Base-by-base conservation (phyloP, 306 rosid genomes). In the Pueraria montana region DNA sequence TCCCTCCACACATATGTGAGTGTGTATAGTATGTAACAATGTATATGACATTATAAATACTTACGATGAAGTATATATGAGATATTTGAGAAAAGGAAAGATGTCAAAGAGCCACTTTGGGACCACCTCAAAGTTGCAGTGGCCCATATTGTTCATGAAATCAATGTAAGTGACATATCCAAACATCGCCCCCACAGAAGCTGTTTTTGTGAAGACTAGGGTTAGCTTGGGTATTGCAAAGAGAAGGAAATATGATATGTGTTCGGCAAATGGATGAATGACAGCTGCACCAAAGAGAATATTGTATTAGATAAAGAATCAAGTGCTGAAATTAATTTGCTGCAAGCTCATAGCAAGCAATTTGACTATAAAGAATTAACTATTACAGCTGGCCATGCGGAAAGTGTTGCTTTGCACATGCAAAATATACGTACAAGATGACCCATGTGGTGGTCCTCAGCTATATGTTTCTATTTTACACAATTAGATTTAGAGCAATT, bases 131-230 rank as follows among this genome's bases (percentile, higher is more conserved):
- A 92, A 86, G 77, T 92, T 92, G 80, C 91, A 92, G 36, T 92
- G 97, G 62, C 97, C 94, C 90, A 92, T 70, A 11, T 90, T 92
- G 82, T 92, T 90, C 97, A 92, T 92, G 8, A 89, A 83, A 74
- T 92, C 97, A 71, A 92, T 84, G 65, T 73, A 92, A 5, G 78
- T 75, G 3, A 90, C 17, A 20, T 92, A 90, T 56, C 55, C 83
- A 1, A 67, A 3, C 53, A 83, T 18, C 2, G 83, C 80, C 0
- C 0, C 67, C 3, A 90, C 8, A 0, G 94, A 92, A 3, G 69
- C 89, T 13, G 84, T 92, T 27, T 68, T 43, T 2, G 90, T 80
- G 56, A 76, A 12, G 23, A 78, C 52, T 2, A 81, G 76, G 18
- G 88, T 76, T 36, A 89, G 7, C 14, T 23, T 4, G 0, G 96